Base-by-base conservation (phyloP, 768 basidiomycete species). In the Mrakia blollopis region DNA sequence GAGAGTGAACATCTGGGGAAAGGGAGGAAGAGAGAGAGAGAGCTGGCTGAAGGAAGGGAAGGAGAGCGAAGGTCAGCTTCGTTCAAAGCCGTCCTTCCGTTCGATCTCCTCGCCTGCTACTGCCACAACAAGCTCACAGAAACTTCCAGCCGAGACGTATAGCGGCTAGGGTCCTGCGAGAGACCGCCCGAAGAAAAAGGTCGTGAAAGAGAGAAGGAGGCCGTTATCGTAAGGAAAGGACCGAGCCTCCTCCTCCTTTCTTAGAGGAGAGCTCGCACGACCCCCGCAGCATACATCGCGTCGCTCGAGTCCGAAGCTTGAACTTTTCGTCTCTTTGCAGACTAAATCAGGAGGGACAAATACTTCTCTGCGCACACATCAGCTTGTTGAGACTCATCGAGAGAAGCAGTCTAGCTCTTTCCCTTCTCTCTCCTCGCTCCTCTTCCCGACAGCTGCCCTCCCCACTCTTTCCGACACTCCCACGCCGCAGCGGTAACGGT, bases 251-350 rank as follows among this genome's bases (percentile, higher is more conserved):
- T n/a, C 30, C 63, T 35, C n/a, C n/a, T n/a, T n/a, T n/a, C n/a
- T 41, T 39, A 9, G 25, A 35, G 61, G 61, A 28, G 61, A 68
- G 65, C 65, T 37, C 65, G 65, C 65, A 68, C 65, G 65, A 37
- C 65, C 65, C 25, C 23, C 65, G 63, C 63, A 37, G 37, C 65
- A n/a, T 37, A 6, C 32, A 14, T 21, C n/a, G 37, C 63, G n/a
- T 65, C 37, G 57, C 57, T 57, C 25, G 47, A 50, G 47, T 50
- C 47, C 18, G 47, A 50, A 50, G 18, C 47, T 3, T 21, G 47
- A 6, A 41, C 11, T 41, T 6, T 11, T 41, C 39, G 39, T n/a
- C n/a, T n/a, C n/a, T n/a, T n/a, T n/a, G n/a, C n/a, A n/a, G n/a
- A n/a, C n/a, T n/a, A n/a, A n/a, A n/a, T n/a, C n/a, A n/a, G n/a